These are phyloP conservation scores for Colletotrichum liaoningense DNA, from an alignment of 2,329 filamentous ascomycete species.

Conservation along the genomic window DNA sequence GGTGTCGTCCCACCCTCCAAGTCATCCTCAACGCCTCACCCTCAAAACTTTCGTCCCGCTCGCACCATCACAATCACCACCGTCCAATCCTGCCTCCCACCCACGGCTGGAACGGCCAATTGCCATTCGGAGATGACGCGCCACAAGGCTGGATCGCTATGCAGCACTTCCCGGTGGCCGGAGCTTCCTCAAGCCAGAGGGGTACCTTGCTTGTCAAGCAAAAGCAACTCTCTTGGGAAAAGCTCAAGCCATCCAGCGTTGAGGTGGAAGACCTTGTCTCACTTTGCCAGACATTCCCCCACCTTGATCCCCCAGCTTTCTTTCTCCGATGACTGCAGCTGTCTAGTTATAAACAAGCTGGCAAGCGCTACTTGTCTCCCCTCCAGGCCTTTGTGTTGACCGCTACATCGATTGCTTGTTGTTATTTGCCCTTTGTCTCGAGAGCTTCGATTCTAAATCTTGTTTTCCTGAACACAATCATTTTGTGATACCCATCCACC, in stretches of 20 bases:
- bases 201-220: slow-evolving; percentile 27
- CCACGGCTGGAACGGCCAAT: background rate
- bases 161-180: slow-evolving; percentile 4
- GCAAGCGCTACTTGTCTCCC: slow-evolving; percentile 25
- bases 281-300: slow-evolving; percentile 32
- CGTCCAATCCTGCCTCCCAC: background rate
- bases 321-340: slow-evolving; percentile 20
- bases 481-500: slow-evolving; percentile 18
- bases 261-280: slow-evolving; percentile 32
- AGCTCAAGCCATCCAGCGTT: slow-evolving; percentile 18
- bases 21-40: slow-evolving; percentile 30
- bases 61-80: slow-evolving; percentile 14
- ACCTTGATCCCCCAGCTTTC: slow-evolving; percentile 30
- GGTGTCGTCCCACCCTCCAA: slow-evolving; percentile 24
- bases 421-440: slow-evolving; percentile 24
- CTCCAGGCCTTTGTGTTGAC: slow-evolving; percentile 19
- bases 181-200: slow-evolving; percentile 27
- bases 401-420: slow-evolving; percentile 24
- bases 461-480: background rate
- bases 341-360: slow-evolving; percentile 31
- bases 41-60: slow-evolving; percentile 5
- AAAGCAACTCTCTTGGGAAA: slow-evolving; percentile 13
- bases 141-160: slow-evolving; percentile 25
- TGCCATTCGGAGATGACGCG: slow-evolving; percentile 6
- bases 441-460: background rate